Conservation (phyloP, 164 flowering plant genomes). For the Umbellularia californica region DNA sequence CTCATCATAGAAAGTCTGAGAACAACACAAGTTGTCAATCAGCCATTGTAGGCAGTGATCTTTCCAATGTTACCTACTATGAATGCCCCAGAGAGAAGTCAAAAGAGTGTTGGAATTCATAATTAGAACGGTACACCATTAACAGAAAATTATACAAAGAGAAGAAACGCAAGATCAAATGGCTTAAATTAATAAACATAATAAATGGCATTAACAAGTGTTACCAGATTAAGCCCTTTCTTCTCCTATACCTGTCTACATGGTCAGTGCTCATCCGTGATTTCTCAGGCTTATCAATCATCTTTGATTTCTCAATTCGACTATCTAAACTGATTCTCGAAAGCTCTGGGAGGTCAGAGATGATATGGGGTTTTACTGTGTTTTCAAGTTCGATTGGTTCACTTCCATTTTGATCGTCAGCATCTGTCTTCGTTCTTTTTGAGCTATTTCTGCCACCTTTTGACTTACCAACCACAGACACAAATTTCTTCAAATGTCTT, state of each 20-base stretch:
- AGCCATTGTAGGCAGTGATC: no score
- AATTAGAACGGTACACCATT: not conserved
- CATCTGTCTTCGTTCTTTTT: slow-evolving; percentile 26
- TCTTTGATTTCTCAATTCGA: slow-evolving; percentile 77
- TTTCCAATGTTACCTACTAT: no score
- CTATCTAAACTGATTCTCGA: slow-evolving; percentile 85
- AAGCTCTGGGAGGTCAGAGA: slow-evolving; percentile 45
- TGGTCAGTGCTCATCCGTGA: slow-evolving; percentile 83
- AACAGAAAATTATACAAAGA: not conserved
- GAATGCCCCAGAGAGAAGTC: no score
- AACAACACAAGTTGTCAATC: no score
- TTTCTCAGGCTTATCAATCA: slow-evolving; percentile 62
- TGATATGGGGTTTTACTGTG: slow-evolving; percentile 32
- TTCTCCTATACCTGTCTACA: slow-evolving; percentile 63
- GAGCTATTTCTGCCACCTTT: slow-evolving; percentile 31
- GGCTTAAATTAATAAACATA: not conserved
- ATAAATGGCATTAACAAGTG: not conserved
- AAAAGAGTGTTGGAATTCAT: no score
- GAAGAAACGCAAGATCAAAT: not conserved
- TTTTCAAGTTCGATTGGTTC: slow-evolving; percentile 41
- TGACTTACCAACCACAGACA: slow-evolving; percentile 53
- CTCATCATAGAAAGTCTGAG: no score
- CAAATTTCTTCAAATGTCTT: slow-evolving; percentile 77
- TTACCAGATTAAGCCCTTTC: slow-evolving; percentile 62
- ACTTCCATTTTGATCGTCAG: slow-evolving; percentile 29